Evolutionary conservation across 2,329 filamentous ascomycete species (phyloP), one percentile per base, ranked within the genome.

Genomic region (Exophiala aquamarina): DNA sequence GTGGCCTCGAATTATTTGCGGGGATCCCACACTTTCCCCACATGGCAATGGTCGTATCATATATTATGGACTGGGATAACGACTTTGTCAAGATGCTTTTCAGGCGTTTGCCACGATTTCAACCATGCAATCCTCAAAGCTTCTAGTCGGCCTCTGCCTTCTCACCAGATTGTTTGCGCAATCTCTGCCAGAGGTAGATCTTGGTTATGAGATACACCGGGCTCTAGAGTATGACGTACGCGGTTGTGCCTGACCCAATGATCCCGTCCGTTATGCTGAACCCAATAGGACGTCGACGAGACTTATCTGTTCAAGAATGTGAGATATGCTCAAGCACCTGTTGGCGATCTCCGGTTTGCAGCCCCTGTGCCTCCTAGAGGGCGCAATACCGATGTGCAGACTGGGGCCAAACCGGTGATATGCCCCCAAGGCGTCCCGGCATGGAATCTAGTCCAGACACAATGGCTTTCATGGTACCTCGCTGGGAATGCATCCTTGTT

Each of bases 281-380:
- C 28, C 9, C 9, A 31, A 31, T 31, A 31, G 28, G 28, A 31
- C 28, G 28, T 31, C 28, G 28, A 31, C 28, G 28, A 31, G 28
- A 31, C 28, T 31, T 31, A 31, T 31, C 28, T 31, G 9, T 81
- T 81, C 63, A 73, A 65, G 42, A 79, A 81, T 55, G 78, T 81
- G 50, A 71, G 77, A 33, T 82, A 75, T 60, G 78, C 76, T 3
- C 72, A 74, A 17, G 71, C 78, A 8, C 78, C 78, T 1, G 50
- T 74, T 2, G 76, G 74, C 9, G 58, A 76, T 11, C 59, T 78
- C 32, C 67, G 78, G 17, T 81, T 78, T 50, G 66, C 66, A n/a
- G 69, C 71, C 18, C 76, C 78, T 3, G 64, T 65, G 20, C 56
- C 64, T 8, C 72, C 74, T 3, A 61, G 61, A 7, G 54, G 62